These are phyloP conservation scores for Microsporum canis DNA, from an alignment of 2,329 filamentous ascomycete genomes.

Conservation along the genomic window DNA sequence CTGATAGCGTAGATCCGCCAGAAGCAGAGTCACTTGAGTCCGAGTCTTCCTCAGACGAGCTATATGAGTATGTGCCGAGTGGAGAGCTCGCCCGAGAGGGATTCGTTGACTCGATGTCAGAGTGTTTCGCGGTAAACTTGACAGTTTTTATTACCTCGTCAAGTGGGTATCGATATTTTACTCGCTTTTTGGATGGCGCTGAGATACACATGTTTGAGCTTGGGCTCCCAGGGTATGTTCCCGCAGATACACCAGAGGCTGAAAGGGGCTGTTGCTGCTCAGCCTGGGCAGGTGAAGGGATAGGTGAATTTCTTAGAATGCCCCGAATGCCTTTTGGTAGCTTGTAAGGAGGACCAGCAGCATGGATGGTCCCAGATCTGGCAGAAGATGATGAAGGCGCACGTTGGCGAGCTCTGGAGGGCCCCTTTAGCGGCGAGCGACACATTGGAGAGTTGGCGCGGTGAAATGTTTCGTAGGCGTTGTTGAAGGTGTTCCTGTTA, in stretches of 20 bases:
- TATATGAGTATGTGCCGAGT: slow-evolving; percentile 17
- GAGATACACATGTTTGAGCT: slow-evolving; percentile 26
- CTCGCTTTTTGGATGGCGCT: slow-evolving; percentile 47
- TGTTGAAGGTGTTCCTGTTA: slow-evolving; percentile 50
- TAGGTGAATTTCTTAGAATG: slow-evolving; percentile 39
- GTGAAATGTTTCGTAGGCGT: slow-evolving; percentile 42
- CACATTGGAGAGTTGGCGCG: slow-evolving; percentile 23
- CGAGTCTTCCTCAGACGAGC: slow-evolving; percentile 18
- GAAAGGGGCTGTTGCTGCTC: slow-evolving; percentile 30
- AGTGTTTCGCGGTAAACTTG: slow-evolving; percentile 45
- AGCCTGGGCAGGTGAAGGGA: background rate
- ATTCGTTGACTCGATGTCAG: slow-evolving; percentile 34
- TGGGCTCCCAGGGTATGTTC: slow-evolving; percentile 13
- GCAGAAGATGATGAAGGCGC: background rate
- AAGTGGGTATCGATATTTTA: slow-evolving; percentile 45
- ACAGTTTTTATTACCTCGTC: slow-evolving; percentile 50
- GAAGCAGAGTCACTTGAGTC: slow-evolving; percentile 20
- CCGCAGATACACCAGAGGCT: background rate
- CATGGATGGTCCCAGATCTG: background rate
- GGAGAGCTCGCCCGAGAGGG: slow-evolving; percentile 12
- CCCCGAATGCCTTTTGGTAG: slow-evolving; percentile 35
- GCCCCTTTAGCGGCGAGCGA: slow-evolving; percentile 20
- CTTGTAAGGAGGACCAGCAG: slow-evolving; percentile 27
- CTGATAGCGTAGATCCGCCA: slow-evolving; percentile 22
- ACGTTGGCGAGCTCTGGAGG: slow-evolving; percentile 2